phyloP scores from a whole-genome alignment of 2,329 filamentous ascomycete genomes.

The Beauveria asiatica region DNA sequence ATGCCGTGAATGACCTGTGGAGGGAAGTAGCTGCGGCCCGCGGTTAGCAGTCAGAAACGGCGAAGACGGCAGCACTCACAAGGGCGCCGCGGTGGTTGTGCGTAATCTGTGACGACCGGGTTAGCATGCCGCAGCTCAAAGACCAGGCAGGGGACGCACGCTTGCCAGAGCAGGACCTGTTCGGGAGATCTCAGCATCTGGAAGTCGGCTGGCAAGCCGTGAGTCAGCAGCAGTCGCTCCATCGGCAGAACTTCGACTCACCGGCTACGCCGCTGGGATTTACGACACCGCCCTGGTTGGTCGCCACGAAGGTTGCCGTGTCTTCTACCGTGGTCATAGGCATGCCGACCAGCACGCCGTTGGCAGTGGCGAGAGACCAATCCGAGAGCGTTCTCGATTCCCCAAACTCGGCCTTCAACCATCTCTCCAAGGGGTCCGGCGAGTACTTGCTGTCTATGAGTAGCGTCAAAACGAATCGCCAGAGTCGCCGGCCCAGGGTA shows the following conservation, averaged over 20 bases:
- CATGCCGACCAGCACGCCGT: not conserved
- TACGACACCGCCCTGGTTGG: not conserved
- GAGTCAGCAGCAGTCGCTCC: not conserved
- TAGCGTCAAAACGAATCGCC: not conserved
- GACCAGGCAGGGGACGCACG: not conserved
- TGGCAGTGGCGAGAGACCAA: not conserved
- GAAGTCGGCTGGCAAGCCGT: not conserved
- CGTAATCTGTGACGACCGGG: not conserved
- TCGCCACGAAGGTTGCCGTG: not conserved
- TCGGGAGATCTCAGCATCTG: not conserved
- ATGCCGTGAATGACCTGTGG: not conserved
- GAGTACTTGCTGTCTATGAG: not conserved
- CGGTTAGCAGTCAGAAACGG: not conserved
- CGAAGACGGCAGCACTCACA: not conserved
- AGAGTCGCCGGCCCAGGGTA: not conserved
- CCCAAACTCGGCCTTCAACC: not conserved
- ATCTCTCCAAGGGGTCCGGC: not conserved
- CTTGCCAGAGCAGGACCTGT: not conserved
- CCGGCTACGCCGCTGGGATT: not conserved
- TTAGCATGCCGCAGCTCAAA: not conserved
- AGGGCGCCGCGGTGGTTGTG: not conserved
- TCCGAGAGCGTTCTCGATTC: not conserved
- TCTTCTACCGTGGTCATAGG: not conserved
- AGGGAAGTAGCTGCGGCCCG: not conserved
- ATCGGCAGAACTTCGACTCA: not conserved